Percentiles rank a stretch among this genome's conserved stretches.
Conservation (phyloP, 1,284 basidiomycete species). For the Trichosporon ovoides region DNA sequence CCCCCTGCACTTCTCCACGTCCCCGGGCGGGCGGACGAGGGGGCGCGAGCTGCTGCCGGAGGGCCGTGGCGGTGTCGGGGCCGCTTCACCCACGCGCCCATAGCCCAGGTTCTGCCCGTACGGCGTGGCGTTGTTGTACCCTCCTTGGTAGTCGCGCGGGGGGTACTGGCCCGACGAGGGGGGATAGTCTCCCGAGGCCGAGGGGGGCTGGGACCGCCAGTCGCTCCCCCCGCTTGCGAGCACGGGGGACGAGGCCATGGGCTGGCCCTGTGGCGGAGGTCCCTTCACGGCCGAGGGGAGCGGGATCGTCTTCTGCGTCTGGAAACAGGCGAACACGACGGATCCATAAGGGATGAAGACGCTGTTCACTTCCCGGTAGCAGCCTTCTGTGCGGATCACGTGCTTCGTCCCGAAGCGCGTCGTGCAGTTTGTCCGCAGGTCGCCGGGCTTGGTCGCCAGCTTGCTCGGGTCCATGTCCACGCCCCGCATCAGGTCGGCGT, state of each 20-base stretch:
- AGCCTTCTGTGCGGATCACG: conserved; percentile 57
- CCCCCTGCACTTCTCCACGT: conserved; percentile 68
- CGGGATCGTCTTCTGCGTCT: conserved; percentile 57
- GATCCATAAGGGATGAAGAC: conserved; percentile 90
- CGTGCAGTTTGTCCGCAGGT: conserved; percentile 87
- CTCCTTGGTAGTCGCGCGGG: background rate
- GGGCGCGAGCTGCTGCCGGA: conserved; percentile 21
- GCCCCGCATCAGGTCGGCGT: conserved; percentile 71
- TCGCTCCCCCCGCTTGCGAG: background rate
- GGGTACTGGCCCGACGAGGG: background rate
- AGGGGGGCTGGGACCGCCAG: background rate
- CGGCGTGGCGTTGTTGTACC: background rate
- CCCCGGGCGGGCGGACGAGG: conserved; percentile 57
- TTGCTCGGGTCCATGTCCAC: conserved; percentile 61
- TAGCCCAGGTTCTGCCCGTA: background rate
- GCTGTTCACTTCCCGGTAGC: conserved; percentile 65
- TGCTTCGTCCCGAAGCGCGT: conserved; percentile 81
- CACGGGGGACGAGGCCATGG: background rate
- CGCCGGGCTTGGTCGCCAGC: conserved; percentile 51
- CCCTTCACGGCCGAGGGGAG: background rate
- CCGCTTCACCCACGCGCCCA: background rate
- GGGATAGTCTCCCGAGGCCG: background rate
- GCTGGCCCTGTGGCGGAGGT: background rate
- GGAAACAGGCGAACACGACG: conserved; percentile 52
- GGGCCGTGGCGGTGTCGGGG: conserved; percentile 13